Base-by-base conservation (phyloP, 2,329 filamentous ascomycete species). In the Raffaelea ambrosiae region DNA sequence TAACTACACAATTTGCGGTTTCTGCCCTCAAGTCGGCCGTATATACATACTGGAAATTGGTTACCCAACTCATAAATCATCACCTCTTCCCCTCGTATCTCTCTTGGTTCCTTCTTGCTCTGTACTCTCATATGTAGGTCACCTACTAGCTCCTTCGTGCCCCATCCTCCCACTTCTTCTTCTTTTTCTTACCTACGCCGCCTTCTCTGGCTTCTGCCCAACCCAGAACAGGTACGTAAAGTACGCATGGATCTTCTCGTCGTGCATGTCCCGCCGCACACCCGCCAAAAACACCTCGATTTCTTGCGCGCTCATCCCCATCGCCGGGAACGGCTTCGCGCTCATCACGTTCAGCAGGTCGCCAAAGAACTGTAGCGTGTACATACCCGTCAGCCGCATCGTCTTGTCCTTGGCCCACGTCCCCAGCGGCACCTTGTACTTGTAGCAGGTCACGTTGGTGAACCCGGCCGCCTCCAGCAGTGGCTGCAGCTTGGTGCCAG, bases 371-470 rank as follows among this genome's bases (percentile, higher is more conserved):
- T 59, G 57, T 51, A 66, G 64, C 59, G 66, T 66, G 50, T 70
- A 64, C 16, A 65, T 55, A 4, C 71, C 71, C 2, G 71, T 54
- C 3, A 65, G 61, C 41, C 66, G 63, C 13, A 69, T 54, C 47
- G 55, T 63, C 29, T 57, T 60, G 45, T 72, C 66, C 36, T 59
- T 60, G 5, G 69, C 57, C 72, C 71, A 75, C 3, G 63, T 59
- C 2, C 69, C 69, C 20, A 73, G 62, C 10, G 71, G 70, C 1
- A 71, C 64, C 53, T 71, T 72, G 48, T 68, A 65, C 18, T 61
- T 58, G 36, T 67, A 58, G 45, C 62, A 61, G 4, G 62, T 61
- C 14, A 74, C 59, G 49, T 68, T 66, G 22, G 54, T 57, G 53
- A 74, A 75, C 29, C 72, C 72, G 0, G 69, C 68, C 0, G 55